phyloP scores from a whole-genome alignment of 495 filamentous ascomycete species.

The Poronia punctata region DNA sequence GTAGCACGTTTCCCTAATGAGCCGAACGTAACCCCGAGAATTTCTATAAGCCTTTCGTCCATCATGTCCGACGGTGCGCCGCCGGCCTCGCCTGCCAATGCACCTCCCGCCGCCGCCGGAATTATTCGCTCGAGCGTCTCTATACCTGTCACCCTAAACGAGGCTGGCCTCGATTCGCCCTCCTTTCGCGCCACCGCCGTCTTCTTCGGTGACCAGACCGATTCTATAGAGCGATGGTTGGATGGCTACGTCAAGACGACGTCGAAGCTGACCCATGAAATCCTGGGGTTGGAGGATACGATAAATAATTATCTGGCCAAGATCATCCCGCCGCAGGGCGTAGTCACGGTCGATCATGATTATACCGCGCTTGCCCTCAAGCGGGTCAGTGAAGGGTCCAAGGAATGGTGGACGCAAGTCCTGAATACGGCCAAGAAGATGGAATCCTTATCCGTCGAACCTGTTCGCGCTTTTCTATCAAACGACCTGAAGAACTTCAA shows the following conservation, averaged over 20 bases:
- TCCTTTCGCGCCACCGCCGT: constrained; percentile 84
- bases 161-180: constrained; percentile 92
- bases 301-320: constrained; percentile 69
- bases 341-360: constrained; percentile 76
- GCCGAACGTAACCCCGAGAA: not conserved
- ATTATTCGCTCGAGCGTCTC: constrained; percentile 30
- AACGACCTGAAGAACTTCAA: constrained; percentile 57
- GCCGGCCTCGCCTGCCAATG: constrained; percentile 8
- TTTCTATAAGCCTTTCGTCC: constrained; percentile 4
- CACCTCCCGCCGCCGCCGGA: constrained; percentile 10
- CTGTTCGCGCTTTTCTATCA: constrained; percentile 66
- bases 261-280: constrained; percentile 67
- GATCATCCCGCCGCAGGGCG: constrained; percentile 59
- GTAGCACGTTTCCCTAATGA: constrained; percentile 3
- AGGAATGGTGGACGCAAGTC: constrained; percentile 79
- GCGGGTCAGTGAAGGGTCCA: constrained; percentile 73
- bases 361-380: constrained; percentile 84
- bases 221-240: constrained; percentile 87
- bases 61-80: constrained; percentile 14
- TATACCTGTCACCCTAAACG: constrained; percentile 79
- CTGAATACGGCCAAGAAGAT: constrained; percentile 64
- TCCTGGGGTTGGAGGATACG: constrained; percentile 58
- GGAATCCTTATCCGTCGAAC: constrained; percentile 70
- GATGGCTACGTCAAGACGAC: constrained; percentile 76
- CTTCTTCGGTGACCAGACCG: constrained; percentile 89